These are phyloP conservation scores for Begonia peltatifolia DNA, from an alignment of 306 rosid species.

Conservation along the genomic window DNA sequence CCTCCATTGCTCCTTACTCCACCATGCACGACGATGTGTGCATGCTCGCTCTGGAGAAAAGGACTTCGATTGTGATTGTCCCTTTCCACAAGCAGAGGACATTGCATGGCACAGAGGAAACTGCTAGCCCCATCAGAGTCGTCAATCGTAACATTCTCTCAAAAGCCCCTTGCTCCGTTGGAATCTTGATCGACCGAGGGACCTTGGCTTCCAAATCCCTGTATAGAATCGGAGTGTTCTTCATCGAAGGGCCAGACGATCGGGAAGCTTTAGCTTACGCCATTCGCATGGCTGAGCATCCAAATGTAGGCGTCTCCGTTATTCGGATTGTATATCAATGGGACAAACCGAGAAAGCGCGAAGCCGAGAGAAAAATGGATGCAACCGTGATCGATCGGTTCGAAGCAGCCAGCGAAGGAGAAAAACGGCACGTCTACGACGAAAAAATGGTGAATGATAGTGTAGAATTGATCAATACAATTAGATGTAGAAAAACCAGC, in stretches of 20 bases:
- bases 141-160: constrained; percentile 36
- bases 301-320: constrained; percentile 14
- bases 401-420: not conserved
- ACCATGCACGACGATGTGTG: constrained; percentile 59
- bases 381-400: constrained; percentile 19
- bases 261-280: constrained; percentile 31
- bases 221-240: constrained; percentile 25
- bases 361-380: constrained; percentile 3
- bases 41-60: constrained; percentile 24
- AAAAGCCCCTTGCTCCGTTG: constrained; percentile 43
- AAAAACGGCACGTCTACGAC: constrained; percentile 16
- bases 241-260: constrained; percentile 6
- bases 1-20: constrained; percentile 38
- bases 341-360: not conserved
- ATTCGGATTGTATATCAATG: constrained; percentile 7
- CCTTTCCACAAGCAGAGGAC: constrained; percentile 37
- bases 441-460: constrained; percentile 26
- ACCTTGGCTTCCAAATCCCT: not conserved
- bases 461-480: constrained; percentile 23
- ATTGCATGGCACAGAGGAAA: not conserved
- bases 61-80: constrained; percentile 25
- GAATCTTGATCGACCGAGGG: constrained; percentile 32
- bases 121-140: constrained; percentile 10
- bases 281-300: constrained; percentile 29
- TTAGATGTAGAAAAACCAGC: constrained; percentile 18